phyloP scores from a whole-genome alignment of 208 protist species.

The Trypanosoma lewisi region DNA sequence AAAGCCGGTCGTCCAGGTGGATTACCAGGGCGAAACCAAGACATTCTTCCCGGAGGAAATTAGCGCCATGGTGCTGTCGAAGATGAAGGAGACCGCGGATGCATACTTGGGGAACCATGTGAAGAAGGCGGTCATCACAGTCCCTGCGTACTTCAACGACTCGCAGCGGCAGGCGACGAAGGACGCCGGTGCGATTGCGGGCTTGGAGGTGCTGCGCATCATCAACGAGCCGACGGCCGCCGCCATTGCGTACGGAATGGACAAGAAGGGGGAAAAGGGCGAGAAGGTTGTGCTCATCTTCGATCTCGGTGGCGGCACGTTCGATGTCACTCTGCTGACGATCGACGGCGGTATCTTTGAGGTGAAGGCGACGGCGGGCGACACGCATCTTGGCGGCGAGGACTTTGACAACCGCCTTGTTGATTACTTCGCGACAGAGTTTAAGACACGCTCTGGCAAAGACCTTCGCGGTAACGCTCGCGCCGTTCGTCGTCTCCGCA shows the following conservation, averaged over 20 bases:
- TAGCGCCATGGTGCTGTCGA: constrained; percentile 83
- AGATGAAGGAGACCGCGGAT: constrained; percentile 94
- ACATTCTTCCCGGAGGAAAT: constrained; percentile 87
- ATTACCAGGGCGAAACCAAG: constrained; percentile 69
- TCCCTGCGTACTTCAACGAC: constrained; percentile 99
- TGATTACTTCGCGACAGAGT: constrained; percentile 96
- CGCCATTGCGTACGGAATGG: constrained; percentile 99
- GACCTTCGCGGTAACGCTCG: constrained; percentile 71
- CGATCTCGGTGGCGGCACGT: constrained; percentile 98
- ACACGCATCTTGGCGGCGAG: constrained; percentile 99
- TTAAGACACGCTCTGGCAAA: constrained; percentile 86
- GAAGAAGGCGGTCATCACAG: constrained; percentile 96
- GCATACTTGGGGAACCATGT: constrained; percentile 93
- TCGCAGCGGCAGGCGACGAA: constrained; percentile 99
- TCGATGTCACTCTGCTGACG: constrained; percentile 98
- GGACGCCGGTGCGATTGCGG: constrained; percentile 97
- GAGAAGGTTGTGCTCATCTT: constrained; percentile 96
- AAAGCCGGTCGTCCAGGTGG: constrained; percentile 76
- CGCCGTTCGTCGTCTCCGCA: constrained; percentile 81
- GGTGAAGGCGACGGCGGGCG: constrained; percentile 98
- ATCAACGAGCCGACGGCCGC: constrained; percentile 99
- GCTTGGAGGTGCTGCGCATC: constrained; percentile 98
- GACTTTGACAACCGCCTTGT: too few species aligned
- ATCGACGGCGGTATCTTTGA: constrained; percentile 99
- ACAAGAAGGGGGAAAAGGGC: constrained; percentile 90